These are phyloP conservation scores for Erysimum cheiri DNA, from an alignment of 441 rosid species.

Conservation along the genomic window DNA sequence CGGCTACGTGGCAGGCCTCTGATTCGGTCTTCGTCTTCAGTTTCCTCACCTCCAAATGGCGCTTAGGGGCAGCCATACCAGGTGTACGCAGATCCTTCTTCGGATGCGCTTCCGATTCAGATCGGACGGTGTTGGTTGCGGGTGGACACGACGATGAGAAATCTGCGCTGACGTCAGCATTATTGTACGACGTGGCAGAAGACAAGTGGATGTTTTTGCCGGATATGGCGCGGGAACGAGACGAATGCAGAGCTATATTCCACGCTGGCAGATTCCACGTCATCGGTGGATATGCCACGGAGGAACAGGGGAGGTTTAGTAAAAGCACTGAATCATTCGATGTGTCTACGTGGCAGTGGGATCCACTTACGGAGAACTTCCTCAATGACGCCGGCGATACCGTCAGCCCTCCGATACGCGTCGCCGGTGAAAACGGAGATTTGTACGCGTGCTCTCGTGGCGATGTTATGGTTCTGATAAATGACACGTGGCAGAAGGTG, in stretches of 20 bases:
- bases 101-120: conserved; percentile 64
- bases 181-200: conserved; percentile 59
- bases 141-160: conserved; percentile 78
- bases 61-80: conserved; percentile 66
- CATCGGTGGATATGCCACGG: conserved; percentile 68
- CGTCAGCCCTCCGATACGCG: conserved; percentile 50
- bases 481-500: conserved; percentile 51
- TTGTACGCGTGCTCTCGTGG: conserved; percentile 51
- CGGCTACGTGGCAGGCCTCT: conserved; percentile 57
- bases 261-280: conserved; percentile 64
- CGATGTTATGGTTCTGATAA: conserved; percentile 36
- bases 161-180: conserved; percentile 60
- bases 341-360: conserved; percentile 55
- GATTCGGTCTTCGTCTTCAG: conserved; percentile 56
- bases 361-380: conserved; percentile 40
- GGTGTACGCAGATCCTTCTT: conserved; percentile 62
- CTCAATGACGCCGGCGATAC: conserved; percentile 21
- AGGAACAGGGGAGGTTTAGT: conserved; percentile 68
- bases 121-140: conserved; percentile 65
- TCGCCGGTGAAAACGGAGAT: conserved; percentile 18
- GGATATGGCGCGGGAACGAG: conserved; percentile 72
- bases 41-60: conserved; percentile 62
- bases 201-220: conserved; percentile 63
- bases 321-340: conserved; percentile 55
- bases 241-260: conserved; percentile 67